Conservation (phyloP, 306 rosid species). For the Malus domestica region DNA sequence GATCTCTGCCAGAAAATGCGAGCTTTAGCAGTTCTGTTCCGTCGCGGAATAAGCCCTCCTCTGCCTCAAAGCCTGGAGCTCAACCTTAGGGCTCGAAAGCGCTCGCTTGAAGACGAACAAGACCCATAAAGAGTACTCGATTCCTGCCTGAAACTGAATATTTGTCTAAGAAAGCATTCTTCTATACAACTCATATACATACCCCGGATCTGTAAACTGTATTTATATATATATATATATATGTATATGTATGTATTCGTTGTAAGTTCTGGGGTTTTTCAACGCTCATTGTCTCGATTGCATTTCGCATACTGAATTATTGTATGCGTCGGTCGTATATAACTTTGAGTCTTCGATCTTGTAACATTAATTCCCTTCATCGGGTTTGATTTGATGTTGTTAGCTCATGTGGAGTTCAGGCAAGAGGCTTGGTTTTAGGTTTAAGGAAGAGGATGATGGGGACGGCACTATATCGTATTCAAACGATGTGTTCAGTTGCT, state of each 20-base stretch:
- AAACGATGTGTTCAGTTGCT: too few species aligned
- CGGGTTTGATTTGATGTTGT: too few species aligned
- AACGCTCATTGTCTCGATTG: not conserved
- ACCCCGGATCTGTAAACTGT: constrained; percentile 9
- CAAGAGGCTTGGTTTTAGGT: too few species aligned
- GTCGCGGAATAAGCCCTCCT: constrained; percentile 92
- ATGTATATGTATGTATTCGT: not conserved
- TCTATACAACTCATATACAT: not conserved
- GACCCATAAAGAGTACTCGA: constrained; percentile 40
- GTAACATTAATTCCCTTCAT: too few species aligned
- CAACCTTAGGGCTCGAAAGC: constrained; percentile 67
- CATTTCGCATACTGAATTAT: not conserved
- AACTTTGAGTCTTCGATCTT: not conserved
- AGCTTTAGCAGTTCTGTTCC: constrained; percentile 89
- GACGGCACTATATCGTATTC: too few species aligned
- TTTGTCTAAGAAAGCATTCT: constrained; percentile 5
- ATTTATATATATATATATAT: not conserved
- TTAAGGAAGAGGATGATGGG: too few species aligned
- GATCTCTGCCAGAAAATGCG: constrained; percentile 86
- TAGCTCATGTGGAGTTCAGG: too few species aligned
- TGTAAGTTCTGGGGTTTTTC: not conserved
- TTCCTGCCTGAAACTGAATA: constrained; percentile 13
- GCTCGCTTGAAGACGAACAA: constrained; percentile 89
- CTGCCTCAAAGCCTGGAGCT: constrained; percentile 82
- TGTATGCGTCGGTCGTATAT: not conserved